phyloP scores from a whole-genome alignment of 1,284 basidiomycete genomes.

The Ustilago cynodontis region DNA sequence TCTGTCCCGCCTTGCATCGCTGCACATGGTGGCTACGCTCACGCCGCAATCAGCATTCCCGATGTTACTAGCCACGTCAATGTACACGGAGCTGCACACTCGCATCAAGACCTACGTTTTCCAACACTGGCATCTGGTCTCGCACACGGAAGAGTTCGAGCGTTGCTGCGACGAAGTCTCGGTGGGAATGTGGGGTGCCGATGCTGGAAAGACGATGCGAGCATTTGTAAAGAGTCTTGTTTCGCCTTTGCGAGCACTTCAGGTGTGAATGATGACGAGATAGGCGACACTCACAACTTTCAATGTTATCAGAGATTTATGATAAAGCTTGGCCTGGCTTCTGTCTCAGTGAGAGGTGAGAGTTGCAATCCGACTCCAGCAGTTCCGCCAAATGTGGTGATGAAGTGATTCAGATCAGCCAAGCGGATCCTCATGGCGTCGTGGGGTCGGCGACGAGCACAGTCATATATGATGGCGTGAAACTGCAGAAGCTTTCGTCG shows the following conservation, averaged over 20 bases:
- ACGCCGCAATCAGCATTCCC: slow-evolving; percentile 80
- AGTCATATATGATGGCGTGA: too few species aligned
- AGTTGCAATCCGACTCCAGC: too few species aligned
- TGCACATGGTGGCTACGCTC: slow-evolving; percentile 81
- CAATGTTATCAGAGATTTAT: too few species aligned
- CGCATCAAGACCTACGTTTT: slow-evolving; percentile 64
- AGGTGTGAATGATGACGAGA: slow-evolving; percentile 2
- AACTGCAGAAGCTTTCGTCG: too few species aligned
- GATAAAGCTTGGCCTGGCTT: too few species aligned
- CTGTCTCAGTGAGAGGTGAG: too few species aligned
- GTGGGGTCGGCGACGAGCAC: too few species aligned
- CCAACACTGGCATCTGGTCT: slow-evolving; percentile 59
- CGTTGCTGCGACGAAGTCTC: slow-evolving; percentile 65
- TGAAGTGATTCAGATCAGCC: too few species aligned
- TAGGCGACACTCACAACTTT: too few species aligned
- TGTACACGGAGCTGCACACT: slow-evolving; percentile 60
- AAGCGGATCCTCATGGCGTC: too few species aligned
- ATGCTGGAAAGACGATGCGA: slow-evolving; percentile 55
- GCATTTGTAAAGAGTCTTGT: slow-evolving; percentile 49
- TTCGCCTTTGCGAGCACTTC: slow-evolving; percentile 25
- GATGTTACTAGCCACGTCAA: slow-evolving; percentile 74
- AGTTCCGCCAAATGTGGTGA: too few species aligned
- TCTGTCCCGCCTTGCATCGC: slow-evolving; percentile 78
- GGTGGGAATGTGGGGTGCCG: slow-evolving; percentile 58
- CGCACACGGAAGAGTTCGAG: slow-evolving; percentile 60